Percentiles rank a stretch among this genome's conserved stretches.
Evolutionary conservation across 2,329 filamentous ascomycete genomes (phyloP).

Genomic region (Clarireedia paspali): DNA sequence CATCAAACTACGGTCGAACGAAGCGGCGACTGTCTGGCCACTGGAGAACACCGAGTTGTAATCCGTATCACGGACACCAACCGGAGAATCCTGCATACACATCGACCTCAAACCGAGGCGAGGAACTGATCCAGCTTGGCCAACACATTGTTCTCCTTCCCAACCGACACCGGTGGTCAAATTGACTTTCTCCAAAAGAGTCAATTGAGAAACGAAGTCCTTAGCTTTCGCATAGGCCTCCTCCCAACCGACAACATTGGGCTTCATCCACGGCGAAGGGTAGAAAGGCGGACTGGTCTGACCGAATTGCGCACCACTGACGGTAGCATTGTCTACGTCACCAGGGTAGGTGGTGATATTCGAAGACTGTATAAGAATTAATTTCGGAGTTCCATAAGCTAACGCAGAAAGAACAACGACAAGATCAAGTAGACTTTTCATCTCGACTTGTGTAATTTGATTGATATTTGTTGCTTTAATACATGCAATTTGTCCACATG

Average conservation of each 20-base stretch:
- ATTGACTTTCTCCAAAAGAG: slow-evolving; percentile 81
- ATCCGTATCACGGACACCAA: slow-evolving; percentile 43
- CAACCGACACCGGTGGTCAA: slow-evolving; percentile 69
- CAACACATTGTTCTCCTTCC: slow-evolving; percentile 26
- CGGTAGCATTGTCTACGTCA: not conserved
- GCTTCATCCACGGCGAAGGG: slow-evolving; percentile 11
- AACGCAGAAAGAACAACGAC: not conserved
- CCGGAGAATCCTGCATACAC: slow-evolving; percentile 29
- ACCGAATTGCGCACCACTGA: not conserved
- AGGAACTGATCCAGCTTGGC: slow-evolving; percentile 25
- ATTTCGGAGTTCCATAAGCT: not conserved
- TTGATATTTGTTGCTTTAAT: too few species aligned
- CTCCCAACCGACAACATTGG: slow-evolving; percentile 42
- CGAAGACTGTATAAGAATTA: not conserved
- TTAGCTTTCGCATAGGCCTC: slow-evolving; percentile 65
- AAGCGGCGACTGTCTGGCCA: slow-evolving; percentile 62
- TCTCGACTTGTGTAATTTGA: not conserved
- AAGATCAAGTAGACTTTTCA: slow-evolving; percentile 5
- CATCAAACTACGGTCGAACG: slow-evolving; percentile 59
- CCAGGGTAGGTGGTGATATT: slow-evolving; percentile 2
- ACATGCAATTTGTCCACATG: too few species aligned
- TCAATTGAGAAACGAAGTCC: slow-evolving; percentile 64
- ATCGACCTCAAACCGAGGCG: slow-evolving; percentile 28
- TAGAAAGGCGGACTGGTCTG: slow-evolving; percentile 8
- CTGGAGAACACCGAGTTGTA: slow-evolving; percentile 63